These are phyloP conservation scores for Picea glauca DNA, from an alignment of 75 land plant genomes.

Conservation along the genomic window DNA sequence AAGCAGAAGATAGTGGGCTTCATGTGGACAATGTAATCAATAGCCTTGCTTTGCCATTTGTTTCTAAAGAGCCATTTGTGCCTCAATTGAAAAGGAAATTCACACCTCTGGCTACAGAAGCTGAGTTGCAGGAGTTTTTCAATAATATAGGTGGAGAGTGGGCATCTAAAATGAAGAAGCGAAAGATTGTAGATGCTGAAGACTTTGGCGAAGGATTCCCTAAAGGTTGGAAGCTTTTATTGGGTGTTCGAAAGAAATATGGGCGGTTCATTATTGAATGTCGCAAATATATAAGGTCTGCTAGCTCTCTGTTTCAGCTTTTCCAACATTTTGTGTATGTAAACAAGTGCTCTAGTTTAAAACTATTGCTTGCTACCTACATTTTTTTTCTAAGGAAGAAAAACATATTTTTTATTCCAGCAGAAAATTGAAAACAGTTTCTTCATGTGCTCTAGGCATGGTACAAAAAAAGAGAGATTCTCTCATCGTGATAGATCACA, in stretches of 20 bases:
- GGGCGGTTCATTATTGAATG: slow-evolving; percentile 30
- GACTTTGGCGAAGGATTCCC: slow-evolving; percentile 52
- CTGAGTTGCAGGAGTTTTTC: slow-evolving; percentile 37
- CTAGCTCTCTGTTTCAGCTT: background rate
- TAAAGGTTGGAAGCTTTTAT: slow-evolving; percentile 53
- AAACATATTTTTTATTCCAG: too few species aligned
- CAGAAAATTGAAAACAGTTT: too few species aligned
- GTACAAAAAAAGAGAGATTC: too few species aligned
- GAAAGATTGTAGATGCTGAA: slow-evolving; percentile 48
- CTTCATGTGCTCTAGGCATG: too few species aligned
- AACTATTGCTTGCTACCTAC: too few species aligned
- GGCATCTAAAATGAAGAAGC: slow-evolving; percentile 48
- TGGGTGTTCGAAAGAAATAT: slow-evolving; percentile 40
- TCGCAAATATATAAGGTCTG: slow-evolving; percentile 49
- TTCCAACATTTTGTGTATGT: too few species aligned
- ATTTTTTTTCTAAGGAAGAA: too few species aligned
- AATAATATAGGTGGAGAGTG: slow-evolving; percentile 38
- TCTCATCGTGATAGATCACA: too few species aligned
- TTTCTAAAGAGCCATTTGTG: slow-evolving; percentile 7
- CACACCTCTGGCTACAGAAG: slow-evolving; percentile 30
- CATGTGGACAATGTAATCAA: background rate
- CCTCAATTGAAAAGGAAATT: slow-evolving; percentile 43
- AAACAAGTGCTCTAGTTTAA: too few species aligned
- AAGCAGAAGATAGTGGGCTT: slow-evolving; percentile 4
- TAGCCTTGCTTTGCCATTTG: background rate